A percentile compares a stretch with the other conserved stretches of the same genome.
Conservation (phyloP, 2,329 filamentous ascomycete species). For the Sarocladium brachiariae region DNA sequence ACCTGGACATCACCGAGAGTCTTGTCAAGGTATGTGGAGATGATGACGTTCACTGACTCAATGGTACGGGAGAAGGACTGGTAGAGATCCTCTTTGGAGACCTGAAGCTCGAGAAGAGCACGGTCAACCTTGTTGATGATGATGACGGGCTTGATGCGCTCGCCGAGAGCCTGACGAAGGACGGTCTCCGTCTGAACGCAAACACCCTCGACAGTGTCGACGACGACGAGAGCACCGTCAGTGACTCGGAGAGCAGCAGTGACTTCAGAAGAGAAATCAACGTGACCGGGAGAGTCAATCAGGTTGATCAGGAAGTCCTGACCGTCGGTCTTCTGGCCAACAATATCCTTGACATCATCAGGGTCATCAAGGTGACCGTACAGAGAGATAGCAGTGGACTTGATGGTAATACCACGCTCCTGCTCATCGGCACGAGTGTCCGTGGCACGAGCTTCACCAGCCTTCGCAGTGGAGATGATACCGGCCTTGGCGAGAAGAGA, state of each 20-base stretch:
- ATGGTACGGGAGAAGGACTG: conserved; percentile 99
- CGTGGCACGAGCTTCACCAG: conserved; percentile 90
- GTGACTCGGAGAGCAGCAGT: conserved; percentile 99
- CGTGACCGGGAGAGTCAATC: conserved; percentile 99
- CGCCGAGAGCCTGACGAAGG: conserved; percentile 95
- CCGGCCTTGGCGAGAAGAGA: conserved; percentile 97
- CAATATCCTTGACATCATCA: conserved; percentile 93
- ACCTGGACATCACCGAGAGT: conserved; percentile 95
- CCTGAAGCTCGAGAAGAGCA: conserved; percentile 97
- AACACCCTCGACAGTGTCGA: conserved; percentile 99
- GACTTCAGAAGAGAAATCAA: conserved; percentile 99
- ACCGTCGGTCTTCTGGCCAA: conserved; percentile 78
- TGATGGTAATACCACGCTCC: conserved; percentile 99
- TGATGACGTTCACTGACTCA: conserved; percentile 99
- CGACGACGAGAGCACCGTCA: conserved; percentile 98
- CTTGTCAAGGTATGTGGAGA: conserved; percentile 98
- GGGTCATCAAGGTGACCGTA: conserved; percentile 75
- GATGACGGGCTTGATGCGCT: conserved; percentile 99
- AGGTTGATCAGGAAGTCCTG: conserved; percentile 99
- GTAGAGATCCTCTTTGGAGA: conserved; percentile 98
- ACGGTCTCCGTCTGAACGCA: conserved; percentile 99
- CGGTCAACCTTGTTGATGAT: conserved; percentile 99
- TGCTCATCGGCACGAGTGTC: conserved; percentile 97
- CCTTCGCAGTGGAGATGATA: conserved; percentile 98
- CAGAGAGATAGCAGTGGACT: conserved; percentile 98